Percentiles rank a stretch among this genome's conserved stretches.
Conservation (phyloP, 495 filamentous ascomycete species). For the Entonaema liquescens region DNA sequence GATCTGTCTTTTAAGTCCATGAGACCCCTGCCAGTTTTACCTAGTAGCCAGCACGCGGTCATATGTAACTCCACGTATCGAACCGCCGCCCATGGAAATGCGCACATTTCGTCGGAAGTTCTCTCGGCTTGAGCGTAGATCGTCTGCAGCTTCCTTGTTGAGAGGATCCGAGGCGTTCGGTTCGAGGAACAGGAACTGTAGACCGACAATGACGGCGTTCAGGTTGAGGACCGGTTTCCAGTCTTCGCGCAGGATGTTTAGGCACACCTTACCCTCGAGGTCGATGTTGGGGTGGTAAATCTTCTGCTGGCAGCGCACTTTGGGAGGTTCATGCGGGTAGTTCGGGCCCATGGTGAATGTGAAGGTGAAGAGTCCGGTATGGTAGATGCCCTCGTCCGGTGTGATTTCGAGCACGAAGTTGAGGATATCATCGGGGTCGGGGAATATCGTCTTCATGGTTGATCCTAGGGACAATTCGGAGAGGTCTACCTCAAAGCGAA, state of each 20-base stretch:
- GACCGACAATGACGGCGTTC: constrained; percentile 93
- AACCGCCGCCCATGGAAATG: constrained; percentile 80
- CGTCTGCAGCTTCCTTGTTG: constrained; percentile 97
- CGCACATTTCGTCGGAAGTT: constrained; percentile 91
- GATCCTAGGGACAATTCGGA: constrained; percentile 87
- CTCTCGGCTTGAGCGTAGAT: constrained; percentile 83
- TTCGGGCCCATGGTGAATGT: constrained; percentile 90
- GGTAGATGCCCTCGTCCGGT: constrained; percentile 98
- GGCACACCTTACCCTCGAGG: constrained; percentile 94
- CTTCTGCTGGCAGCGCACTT: constrained; percentile 97
- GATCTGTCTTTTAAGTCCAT: too few species aligned
- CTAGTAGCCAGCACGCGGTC: constrained; percentile 69
- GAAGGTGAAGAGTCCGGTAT: constrained; percentile 87
- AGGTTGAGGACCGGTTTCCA: constrained; percentile 98
- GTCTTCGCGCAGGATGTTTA: constrained; percentile 96
- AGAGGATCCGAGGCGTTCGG: constrained; percentile 96
- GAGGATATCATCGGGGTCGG: constrained; percentile 94
- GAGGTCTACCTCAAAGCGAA: constrained; percentile 69
- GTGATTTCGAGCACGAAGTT: constrained; percentile 94
- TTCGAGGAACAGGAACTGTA: constrained; percentile 98
- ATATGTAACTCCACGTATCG: constrained; percentile 74
- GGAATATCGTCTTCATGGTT: constrained; percentile 93
- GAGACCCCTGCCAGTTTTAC: not conserved
- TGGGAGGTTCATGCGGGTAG: constrained; percentile 97
- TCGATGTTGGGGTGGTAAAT: constrained; percentile 99